phyloP scores from a whole-genome alignment of 2,329 filamentous ascomycete genomes.

The Fusarium tricinctum region DNA sequence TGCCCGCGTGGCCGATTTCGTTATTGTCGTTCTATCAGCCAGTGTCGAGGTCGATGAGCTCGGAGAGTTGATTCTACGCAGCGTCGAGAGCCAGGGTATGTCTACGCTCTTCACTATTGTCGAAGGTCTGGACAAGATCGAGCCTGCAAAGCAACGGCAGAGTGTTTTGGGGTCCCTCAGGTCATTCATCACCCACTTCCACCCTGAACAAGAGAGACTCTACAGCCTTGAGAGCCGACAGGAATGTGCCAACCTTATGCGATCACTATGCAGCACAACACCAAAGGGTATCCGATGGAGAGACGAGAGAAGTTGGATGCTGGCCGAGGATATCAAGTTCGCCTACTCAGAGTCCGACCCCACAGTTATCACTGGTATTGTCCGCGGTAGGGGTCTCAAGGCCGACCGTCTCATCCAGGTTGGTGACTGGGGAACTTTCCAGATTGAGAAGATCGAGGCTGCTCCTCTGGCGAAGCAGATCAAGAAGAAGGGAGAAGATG shows the following conservation, averaged over 20 bases:
- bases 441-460: slow-evolving; percentile 88
- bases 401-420: slow-evolving; percentile 91
- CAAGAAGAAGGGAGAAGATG: slow-evolving; percentile 77
- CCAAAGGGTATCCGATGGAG: slow-evolving; percentile 97
- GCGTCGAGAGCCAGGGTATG: slow-evolving; percentile 93
- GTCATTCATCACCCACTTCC: slow-evolving; percentile 94
- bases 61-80: slow-evolving; percentile 86
- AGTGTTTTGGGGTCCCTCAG: slow-evolving; percentile 86
- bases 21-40: slow-evolving; percentile 86
- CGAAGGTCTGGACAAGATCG: slow-evolving; percentile 81
- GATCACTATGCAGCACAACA: slow-evolving; percentile 90
- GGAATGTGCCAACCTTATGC: slow-evolving; percentile 90
- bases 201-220: slow-evolving; percentile 91
- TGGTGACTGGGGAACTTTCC: slow-evolving; percentile 93
- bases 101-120: slow-evolving; percentile 92
- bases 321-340: slow-evolving; percentile 86
- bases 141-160: slow-evolving; percentile 82
- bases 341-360: slow-evolving; percentile 70
- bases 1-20: slow-evolving; percentile 89
- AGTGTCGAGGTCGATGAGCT: slow-evolving; percentile 85
- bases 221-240: slow-evolving; percentile 89
- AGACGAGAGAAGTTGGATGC: slow-evolving; percentile 95
- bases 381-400: slow-evolving; percentile 88
- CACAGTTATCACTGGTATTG: slow-evolving; percentile 84
- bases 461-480: slow-evolving; percentile 75